These are phyloP conservation scores for Incumbomyces delicatus DNA, from an alignment of 2,329 filamentous ascomycete genomes.

Conservation along the genomic window DNA sequence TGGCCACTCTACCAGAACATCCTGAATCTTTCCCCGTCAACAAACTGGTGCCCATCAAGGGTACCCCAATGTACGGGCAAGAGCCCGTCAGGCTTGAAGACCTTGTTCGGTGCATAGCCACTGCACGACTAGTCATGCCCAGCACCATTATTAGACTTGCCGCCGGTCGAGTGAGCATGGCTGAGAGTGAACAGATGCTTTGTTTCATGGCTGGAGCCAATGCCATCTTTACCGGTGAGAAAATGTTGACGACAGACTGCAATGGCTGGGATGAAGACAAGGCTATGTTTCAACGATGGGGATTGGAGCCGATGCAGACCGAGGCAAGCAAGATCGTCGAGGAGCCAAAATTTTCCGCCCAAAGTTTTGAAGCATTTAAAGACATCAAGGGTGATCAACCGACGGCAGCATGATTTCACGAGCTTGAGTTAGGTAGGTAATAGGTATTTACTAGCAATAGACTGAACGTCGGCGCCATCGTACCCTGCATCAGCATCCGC, in stretches of 20 bases:
- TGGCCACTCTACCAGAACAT: slow-evolving; percentile 68
- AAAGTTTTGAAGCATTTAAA: slow-evolving; percentile 14
- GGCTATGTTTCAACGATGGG: slow-evolving; percentile 74
- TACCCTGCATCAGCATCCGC: too few species aligned
- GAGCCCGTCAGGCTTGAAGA: slow-evolving; percentile 66
- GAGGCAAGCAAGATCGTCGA: slow-evolving; percentile 20
- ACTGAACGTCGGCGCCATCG: neutral
- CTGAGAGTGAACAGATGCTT: slow-evolving; percentile 77
- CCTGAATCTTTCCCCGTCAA: slow-evolving; percentile 90
- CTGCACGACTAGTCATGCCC: slow-evolving; percentile 73
- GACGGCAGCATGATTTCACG: neutral
- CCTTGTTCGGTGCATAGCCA: slow-evolving; percentile 72
- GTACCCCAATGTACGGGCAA: slow-evolving; percentile 70
- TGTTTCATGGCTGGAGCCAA: slow-evolving; percentile 90
- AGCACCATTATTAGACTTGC: slow-evolving; percentile 78
- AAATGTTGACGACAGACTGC: slow-evolving; percentile 88
- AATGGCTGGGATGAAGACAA: slow-evolving; percentile 86
- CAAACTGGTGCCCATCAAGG: slow-evolving; percentile 80
- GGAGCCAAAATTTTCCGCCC: slow-evolving; percentile 18
- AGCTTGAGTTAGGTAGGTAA: neutral
- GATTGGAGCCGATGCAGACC: slow-evolving; percentile 63
- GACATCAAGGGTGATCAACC: neutral
- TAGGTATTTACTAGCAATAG: neutral
- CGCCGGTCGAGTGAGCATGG: slow-evolving; percentile 72
- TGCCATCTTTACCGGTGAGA: slow-evolving; percentile 90